Evolutionary conservation across 2,329 filamentous ascomycete species (phyloP).

Genomic region (Leptoxyphium fumago): DNA sequence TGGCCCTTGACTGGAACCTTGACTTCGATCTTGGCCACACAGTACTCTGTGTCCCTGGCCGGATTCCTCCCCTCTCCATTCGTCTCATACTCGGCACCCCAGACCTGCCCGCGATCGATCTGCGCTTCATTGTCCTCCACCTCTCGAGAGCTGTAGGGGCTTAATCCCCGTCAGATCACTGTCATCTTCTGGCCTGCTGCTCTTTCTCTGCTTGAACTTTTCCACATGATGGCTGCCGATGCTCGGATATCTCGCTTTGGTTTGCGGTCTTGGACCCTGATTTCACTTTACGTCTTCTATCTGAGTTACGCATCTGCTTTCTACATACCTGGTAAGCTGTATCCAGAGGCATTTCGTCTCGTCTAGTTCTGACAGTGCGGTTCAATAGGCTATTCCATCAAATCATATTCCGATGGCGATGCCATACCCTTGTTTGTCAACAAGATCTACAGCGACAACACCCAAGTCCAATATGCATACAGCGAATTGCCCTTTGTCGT

Average conservation of each 20-base stretch:
- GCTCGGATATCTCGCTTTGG: neutral
- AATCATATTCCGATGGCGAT: conserved; percentile 62
- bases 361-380: conserved; percentile 4
- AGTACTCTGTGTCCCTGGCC: neutral
- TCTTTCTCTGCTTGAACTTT: neutral
- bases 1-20: neutral
- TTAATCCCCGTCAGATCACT: neutral
- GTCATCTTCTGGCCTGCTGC: neutral
- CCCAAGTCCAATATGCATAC: conserved; percentile 83
- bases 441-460: conserved; percentile 82
- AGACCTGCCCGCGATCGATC: neutral
- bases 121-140: neutral
- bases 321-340: conserved; percentile 62
- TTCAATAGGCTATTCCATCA: conserved; percentile 60
- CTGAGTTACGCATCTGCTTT: conserved; percentile 49
- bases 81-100: neutral
- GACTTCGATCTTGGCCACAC: neutral
- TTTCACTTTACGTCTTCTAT: conserved; percentile 31
- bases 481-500: conserved; percentile 80
- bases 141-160: neutral
- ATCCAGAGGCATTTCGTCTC: neutral
- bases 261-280: neutral
- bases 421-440: conserved; percentile 76
- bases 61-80: neutral
- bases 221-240: neutral